Conservation (phyloP, 495 filamentous ascomycete species). For the Penicillium desertorum region DNA sequence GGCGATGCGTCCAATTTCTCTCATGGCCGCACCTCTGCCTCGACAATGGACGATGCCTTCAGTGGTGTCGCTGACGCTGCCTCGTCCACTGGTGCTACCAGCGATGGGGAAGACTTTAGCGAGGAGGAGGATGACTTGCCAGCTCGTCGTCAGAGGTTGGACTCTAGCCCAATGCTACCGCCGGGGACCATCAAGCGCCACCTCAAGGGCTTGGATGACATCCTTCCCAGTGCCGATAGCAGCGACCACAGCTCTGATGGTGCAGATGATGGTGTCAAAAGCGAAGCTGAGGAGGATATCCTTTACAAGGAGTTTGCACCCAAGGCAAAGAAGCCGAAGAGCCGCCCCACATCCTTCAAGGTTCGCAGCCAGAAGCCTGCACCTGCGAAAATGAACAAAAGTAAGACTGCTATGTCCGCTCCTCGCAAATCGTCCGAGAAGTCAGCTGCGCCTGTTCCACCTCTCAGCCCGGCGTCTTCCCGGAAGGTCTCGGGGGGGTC, state of each 20-base stretch:
- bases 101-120: constrained; percentile 73
- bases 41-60: constrained; percentile 87
- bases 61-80: constrained; percentile 83
- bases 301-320: constrained; percentile 43
- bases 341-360: constrained; percentile 39
- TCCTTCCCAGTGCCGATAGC: constrained; percentile 65
- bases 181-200: constrained; percentile 52
- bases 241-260: constrained; percentile 68
- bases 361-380: constrained; percentile 39
- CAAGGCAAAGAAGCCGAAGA: constrained; percentile 49
- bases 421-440: constrained; percentile 56
- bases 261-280: constrained; percentile 54
- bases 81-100: constrained; percentile 80
- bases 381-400: constrained; percentile 43
- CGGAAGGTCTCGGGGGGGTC: constrained; percentile 75
- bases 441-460: constrained; percentile 39
- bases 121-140: constrained; percentile 69
- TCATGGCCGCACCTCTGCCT: constrained; percentile 86
- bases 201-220: constrained; percentile 60
- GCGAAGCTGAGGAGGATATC: constrained; percentile 50
- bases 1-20: constrained; percentile 90
- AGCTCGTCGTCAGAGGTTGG: constrained; percentile 59
- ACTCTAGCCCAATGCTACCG: constrained; percentile 54
- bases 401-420: constrained; percentile 33
- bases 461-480: constrained; percentile 59